These are phyloP conservation scores for Fusarium sp. DNA, from an alignment of 2,329 filamentous ascomycete genomes.

Conservation along the genomic window DNA sequence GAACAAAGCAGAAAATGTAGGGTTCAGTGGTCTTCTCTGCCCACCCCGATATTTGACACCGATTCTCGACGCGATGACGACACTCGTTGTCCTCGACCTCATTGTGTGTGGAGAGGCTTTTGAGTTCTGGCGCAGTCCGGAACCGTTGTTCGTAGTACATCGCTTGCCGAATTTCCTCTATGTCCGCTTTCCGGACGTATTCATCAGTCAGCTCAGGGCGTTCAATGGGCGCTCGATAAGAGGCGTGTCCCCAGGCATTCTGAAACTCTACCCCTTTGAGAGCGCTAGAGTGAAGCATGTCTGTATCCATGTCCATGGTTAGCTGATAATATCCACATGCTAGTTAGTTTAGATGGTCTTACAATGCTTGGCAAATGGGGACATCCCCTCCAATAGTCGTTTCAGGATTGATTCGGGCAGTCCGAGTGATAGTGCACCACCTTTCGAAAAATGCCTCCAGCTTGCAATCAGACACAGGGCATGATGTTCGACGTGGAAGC, in stretches of 20 bases:
- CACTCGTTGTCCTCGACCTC: rapidly evolving
- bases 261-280: rapidly evolving
- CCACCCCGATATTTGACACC: rapidly evolving
- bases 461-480: too few species aligned
- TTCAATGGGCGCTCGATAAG: rapidly evolving
- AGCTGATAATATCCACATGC: background rate
- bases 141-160: too few species aligned
- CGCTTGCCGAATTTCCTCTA: rapidly evolving
- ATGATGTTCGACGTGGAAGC: too few species aligned
- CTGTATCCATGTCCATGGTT: background rate
- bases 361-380: background rate
- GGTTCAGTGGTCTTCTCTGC: rapidly evolving
- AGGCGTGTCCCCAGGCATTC: background rate
- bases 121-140: too few species aligned
- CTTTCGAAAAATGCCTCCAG: too few species aligned
- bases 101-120: too few species aligned
- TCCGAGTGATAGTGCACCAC: too few species aligned
- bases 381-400: too few species aligned
- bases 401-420: too few species aligned
- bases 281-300: background rate
- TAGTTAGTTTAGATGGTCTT: background rate
- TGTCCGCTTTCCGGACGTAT: rapidly evolving
- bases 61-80: too few species aligned
- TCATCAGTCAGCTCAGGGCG: too few species aligned
- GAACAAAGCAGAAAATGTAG: background rate